Base-by-base conservation (phyloP, 2,329 filamentous ascomycete species). In the Westerdykella sp. region DNA sequence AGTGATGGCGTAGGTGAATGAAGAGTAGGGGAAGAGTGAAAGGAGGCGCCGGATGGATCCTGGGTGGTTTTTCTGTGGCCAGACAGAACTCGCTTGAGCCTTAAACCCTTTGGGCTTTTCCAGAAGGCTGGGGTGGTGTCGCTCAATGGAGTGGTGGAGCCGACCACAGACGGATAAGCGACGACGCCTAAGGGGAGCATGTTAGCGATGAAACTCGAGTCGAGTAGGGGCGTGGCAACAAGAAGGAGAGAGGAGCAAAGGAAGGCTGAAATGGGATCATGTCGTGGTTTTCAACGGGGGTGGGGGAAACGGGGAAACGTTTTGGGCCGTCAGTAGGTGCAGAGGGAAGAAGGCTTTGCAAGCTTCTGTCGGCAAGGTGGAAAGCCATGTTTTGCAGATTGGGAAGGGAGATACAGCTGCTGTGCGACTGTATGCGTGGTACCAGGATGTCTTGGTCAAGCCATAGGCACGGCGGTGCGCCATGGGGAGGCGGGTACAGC, bases 121-220 rank as follows among this genome's bases (percentile, higher is more conserved):
- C 64, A 66, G 42, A 67, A 52, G 38, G 57, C 55, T 23, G 53
- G 42, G 23, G 53, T 48, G 32, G 6, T 18, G 39, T 66, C 53
- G 42, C 58, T 50, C 44, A 63, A 52, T 54, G 62, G 60, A 50
- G 59, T 58, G 47, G 60, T 58, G 53, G 59, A 62, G 40, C 60
- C 57, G 49, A 57, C 58, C 45, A 62, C 56, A 35, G 62, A 60
- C 37, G 65, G 56, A 52, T 64, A 63, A 44, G 56, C 60, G 52
- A 66, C 49, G 41, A 64, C 60, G 52, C 66, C 66, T 67, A 68
- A 41, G 18, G 65, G 63, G 48, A 66, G 56, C 66, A 69, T 68
- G 59, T 69, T 53, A 69, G 66, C 57, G 49, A 55, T 47, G 48
- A 46, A 52, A 55, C 46, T 41, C 39, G 41, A 28, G 31, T 36